Base-by-base conservation (phyloP, 495 filamentous ascomycete species). In the Tuber melanosporum region DNA sequence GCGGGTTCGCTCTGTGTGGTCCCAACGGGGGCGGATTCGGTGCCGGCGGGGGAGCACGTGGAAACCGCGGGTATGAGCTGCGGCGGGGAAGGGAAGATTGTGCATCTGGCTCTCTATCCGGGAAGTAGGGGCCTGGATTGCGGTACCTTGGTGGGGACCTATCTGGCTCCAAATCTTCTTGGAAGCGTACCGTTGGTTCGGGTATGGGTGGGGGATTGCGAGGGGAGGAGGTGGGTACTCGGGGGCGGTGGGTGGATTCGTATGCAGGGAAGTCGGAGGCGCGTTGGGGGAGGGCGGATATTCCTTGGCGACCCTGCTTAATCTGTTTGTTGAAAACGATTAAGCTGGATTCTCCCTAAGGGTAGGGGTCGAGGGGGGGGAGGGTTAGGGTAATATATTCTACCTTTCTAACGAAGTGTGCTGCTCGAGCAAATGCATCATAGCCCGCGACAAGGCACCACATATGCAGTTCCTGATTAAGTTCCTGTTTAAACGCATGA, bases 401-500 rank as follows among this genome's bases (percentile, higher is more conserved):
- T 46, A 79, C 75, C 69, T 52, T 79, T 78, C 75, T 71, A 39
- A 79, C 71, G 62, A 79, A 78, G 15, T 26, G 71, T 14, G 75
- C 72, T 19, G 66, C 66, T 42, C 46, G 73, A 19, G 45, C 74
- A 45, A 79, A 17, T 3, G 77, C 32, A 19, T 79, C 75, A 57
- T 47, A 71, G 4, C 77, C 71, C 5, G 77, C 44, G n/a, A 79
- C 39, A 36, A 57, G 71, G 66, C 77, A 79, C 57, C 76, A 75
- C 77, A 79, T 79, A 62, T 79, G 77, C 19, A 79, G 43, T 62
- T 79, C 77, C 20, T 57, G 26, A 20, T 73, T 73, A 69, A 77
- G 75, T 26, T 77, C 77, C 46, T 79, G 76, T 77, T 79, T 79
- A 39, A 73, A 79, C 20, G 75, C 75, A n/a, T 79, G 77, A 42